Evolutionary conservation across 208 protist genomes (phyloP).

Genomic region (Leishmania lainsoni): DNA sequence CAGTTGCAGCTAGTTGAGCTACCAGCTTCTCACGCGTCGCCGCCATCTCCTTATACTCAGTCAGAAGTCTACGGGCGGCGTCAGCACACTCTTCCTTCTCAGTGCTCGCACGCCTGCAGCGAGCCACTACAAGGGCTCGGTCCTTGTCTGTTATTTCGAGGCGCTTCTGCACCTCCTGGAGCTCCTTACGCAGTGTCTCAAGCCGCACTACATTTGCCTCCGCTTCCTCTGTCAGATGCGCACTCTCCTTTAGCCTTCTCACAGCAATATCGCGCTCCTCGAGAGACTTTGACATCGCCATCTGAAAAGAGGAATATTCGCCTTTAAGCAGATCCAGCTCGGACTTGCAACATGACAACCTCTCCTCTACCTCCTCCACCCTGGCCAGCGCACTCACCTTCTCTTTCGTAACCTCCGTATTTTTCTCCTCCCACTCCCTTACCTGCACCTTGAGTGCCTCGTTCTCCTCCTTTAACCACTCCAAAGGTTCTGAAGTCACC

Average conservation of each 20-base stretch:
- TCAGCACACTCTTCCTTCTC: constrained; percentile 46
- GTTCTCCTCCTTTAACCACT: constrained; percentile 50
- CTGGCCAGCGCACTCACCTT: constrained; percentile 15
- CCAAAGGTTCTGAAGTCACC: constrained; percentile 28
- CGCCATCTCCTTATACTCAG: constrained; percentile 30
- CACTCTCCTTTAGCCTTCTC: constrained; percentile 23
- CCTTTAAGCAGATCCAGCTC: constrained; percentile 26
- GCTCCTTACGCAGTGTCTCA: constrained; percentile 21
- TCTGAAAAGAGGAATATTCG: constrained; percentile 17
- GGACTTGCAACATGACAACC: constrained; percentile 1
- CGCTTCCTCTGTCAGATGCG: constrained; percentile 26
- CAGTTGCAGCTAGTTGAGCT: constrained; percentile 6
- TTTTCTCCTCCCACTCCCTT: constrained; percentile 20
- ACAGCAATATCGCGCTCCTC: constrained; percentile 25
- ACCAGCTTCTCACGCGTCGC: constrained; percentile 11
- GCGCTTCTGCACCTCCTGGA: constrained; percentile 23
- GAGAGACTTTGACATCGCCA: constrained; percentile 1
- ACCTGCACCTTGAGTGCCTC: constrained; percentile 24
- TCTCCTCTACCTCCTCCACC: constrained; percentile 21
- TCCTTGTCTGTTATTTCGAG: constrained; percentile 27
- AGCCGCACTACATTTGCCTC: constrained; percentile 15
- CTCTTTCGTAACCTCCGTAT: constrained; percentile 6
- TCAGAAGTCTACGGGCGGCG: constrained; percentile 21
- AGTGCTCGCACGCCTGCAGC: constrained; percentile 25
- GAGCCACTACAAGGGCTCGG: constrained; percentile 21